Conservation (phyloP, 108 stramenopile species). For the Parietichytrium sp. region DNA sequence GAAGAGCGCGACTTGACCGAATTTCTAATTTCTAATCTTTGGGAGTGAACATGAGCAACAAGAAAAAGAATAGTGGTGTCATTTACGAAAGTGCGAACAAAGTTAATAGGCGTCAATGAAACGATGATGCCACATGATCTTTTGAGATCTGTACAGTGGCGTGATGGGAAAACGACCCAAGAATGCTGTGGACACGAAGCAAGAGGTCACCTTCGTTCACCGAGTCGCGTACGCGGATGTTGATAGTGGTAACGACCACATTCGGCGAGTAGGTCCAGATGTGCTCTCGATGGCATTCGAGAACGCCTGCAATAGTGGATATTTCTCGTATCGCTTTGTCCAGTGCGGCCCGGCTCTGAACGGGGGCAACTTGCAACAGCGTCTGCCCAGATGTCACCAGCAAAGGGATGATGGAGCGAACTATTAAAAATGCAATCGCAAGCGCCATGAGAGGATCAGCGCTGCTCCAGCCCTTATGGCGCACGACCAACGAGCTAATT, state of each 20-base stretch:
- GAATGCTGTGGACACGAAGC: background rate
- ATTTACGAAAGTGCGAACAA: too few species aligned
- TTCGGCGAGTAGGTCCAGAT: background rate
- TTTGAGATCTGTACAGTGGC: constrained; percentile 24
- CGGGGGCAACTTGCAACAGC: constrained; percentile 11
- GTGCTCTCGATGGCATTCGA: constrained; percentile 14
- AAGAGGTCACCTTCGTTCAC: background rate
- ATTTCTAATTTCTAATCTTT: too few species aligned
- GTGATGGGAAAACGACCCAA: background rate
- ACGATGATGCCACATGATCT: background rate
- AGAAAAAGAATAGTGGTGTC: too few species aligned
- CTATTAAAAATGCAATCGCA: background rate
- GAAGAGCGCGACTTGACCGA: too few species aligned
- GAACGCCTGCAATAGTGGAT: constrained; percentile 18
- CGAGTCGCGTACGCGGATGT: constrained; percentile 7
- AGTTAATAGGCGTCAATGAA: too few species aligned
- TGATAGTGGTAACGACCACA: background rate
- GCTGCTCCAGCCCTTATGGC: background rate
- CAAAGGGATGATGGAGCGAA: background rate
- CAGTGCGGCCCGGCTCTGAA: background rate
- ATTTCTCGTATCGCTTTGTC: constrained; percentile 27
- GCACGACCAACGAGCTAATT: background rate
- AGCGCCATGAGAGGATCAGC: constrained; percentile 2
- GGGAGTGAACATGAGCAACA: too few species aligned
- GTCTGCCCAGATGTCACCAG: background rate